Conservation (phyloP, 352 stramenopile genomes). For the Globisporangium paddicum region DNA sequence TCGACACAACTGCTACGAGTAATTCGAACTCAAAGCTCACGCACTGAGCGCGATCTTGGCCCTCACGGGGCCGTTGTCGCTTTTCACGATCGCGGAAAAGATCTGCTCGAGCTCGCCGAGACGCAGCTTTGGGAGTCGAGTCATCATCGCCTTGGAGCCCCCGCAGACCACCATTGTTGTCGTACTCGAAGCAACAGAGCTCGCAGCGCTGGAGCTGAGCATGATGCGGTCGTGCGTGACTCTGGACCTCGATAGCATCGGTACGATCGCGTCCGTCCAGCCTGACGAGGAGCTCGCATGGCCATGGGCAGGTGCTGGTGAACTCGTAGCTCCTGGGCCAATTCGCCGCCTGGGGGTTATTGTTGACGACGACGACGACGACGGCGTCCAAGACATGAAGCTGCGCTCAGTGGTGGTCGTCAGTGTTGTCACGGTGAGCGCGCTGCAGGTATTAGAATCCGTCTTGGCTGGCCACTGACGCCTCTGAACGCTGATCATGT, state of each 20-base stretch:
- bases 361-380: not conserved
- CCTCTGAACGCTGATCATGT: slow-evolving; percentile 1
- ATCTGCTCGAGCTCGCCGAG: slow-evolving; percentile 12
- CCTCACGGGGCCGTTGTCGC: not conserved
- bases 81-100: slow-evolving; percentile 13
- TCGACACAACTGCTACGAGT: not conserved
- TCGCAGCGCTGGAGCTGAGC: not conserved
- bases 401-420: not conserved
- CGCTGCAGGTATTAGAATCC: too few species aligned
- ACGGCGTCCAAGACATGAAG: not conserved
- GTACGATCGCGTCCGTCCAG: not conserved
- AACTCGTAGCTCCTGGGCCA: not conserved
- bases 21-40: not conserved
- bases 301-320: not conserved
- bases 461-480: not conserved
- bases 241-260: not conserved
- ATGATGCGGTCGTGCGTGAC: not conserved
- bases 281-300: not conserved
- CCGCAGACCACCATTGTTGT: not conserved
- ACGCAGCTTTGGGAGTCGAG: slow-evolving; percentile 1
- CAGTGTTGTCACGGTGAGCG: not conserved
- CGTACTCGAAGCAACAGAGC: not conserved
- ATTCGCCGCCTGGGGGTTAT: not conserved
- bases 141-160: not conserved
- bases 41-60: slow-evolving; percentile 6